Evolutionary conservation across 495 filamentous ascomycete species (phyloP), one percentile per base, ranked within the genome.

Genomic region (Penicillium waksmanii): DNA sequence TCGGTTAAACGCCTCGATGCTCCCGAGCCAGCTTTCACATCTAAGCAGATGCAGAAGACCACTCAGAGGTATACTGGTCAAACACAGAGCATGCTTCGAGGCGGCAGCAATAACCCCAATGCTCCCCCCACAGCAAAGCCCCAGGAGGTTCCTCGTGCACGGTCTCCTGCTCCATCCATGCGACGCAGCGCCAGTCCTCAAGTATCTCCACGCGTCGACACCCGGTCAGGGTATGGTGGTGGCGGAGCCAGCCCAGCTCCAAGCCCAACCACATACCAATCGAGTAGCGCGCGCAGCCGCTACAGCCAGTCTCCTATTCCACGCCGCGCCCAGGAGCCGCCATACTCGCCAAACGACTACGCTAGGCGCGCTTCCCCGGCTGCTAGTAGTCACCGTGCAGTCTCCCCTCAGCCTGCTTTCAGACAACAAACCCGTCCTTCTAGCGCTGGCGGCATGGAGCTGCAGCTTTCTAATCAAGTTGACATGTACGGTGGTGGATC

Each of bases 41-140:
- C 90, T 8, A 87, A 87, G 54, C 88, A 93, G 47, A 99, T 99
- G 96, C 88, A 97, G 63, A 88, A 95, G 66, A 89, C 94, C 12
- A 93, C 92, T 1, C 86, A 93, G 55, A 89, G 89, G 66, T 97
- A 95, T 68, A 85, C 90, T 46, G 86, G 88, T 53, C 89, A 97
- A 72, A 89, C 88, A 8, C 86, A 90, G 53, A 89, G 83, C 64
- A 88, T 97, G 84, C 91, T 96, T 66, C 82, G 83, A 9, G 79
- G 74, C n/a, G 66, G 71, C 49, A 66, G 65, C 58, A 71, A 73
- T 57, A 66, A 68, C 38, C 69, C 75, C 9, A 53, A 71, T 15
- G 48, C 69, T 8, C 64, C 67, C 53, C 44, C 46, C 71, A 63
- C 46, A 66, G 60, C 40, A 57, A 71, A 57, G 47, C 62, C 59